A percentile compares a stretch with the other conserved stretches of the same genome.
Conservation (phyloP, 192 early-diverging fungal genomes). For the Linnemannia schmuckeri region DNA sequence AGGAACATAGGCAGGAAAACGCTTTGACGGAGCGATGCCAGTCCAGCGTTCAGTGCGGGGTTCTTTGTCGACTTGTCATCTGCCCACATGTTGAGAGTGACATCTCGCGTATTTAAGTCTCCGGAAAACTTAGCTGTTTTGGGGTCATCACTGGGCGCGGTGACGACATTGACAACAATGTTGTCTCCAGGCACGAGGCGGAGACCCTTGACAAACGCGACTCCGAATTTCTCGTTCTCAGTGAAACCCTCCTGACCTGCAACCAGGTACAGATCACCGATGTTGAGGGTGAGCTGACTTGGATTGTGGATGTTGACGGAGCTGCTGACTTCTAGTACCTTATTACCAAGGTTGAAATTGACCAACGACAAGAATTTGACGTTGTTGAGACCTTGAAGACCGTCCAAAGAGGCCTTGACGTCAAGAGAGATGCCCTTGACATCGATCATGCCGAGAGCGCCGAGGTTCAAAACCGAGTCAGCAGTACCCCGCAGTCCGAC, state of each 20-base stretch:
- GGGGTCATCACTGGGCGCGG: not conserved
- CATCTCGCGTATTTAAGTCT: no score
- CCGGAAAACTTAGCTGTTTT: no score
- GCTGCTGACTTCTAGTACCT: not conserved
- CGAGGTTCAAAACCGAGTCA: conserved; percentile 46
- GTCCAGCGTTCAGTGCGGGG: conserved; percentile 17
- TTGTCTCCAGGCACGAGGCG: conserved; percentile 12
- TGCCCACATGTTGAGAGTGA: not conserved
- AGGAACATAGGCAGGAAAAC: no score
- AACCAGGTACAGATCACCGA: conserved; percentile 15
- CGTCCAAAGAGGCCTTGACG: conserved; percentile 45
- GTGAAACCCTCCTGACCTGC: not conserved
- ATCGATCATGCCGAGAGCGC: conserved; percentile 54
- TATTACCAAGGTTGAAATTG: no score
- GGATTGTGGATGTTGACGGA: conserved; percentile 45
- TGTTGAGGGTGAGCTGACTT: conserved; percentile 31
- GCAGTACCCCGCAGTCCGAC: conserved; percentile 62
- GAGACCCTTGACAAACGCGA: not conserved
- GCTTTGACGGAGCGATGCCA: not conserved
- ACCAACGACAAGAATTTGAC: not conserved
- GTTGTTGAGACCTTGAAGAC: conserved; percentile 36
- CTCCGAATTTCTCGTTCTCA: not conserved
- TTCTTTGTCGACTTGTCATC: not conserved
- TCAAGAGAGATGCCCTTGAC: conserved; percentile 56
- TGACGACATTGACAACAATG: not conserved